These are phyloP conservation scores for Pichia occidentalis DNA, from an alignment of 805 yeast genomes.

Conservation along the genomic window DNA sequence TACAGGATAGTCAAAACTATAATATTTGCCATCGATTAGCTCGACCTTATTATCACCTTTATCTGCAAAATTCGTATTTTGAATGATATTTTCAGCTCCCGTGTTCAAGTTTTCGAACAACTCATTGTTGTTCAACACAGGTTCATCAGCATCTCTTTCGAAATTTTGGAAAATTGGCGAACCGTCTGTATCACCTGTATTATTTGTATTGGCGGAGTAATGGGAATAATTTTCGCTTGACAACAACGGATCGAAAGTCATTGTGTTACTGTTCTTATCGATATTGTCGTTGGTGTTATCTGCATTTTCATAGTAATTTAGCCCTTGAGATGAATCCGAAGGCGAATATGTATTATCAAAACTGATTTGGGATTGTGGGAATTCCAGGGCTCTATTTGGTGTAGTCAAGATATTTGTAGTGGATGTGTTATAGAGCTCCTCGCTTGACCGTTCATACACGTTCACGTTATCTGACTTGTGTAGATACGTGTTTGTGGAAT, in stretches of 20 bases:
- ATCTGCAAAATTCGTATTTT: constrained; percentile 21
- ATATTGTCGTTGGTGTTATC: neutral
- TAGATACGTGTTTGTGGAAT: neutral
- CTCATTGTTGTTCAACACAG: constrained; percentile 18
- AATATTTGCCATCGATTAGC: constrained; percentile 61
- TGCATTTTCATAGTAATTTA: constrained; percentile 2
- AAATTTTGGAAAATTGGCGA: constrained; percentile 20
- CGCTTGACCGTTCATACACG: constrained; percentile 6
- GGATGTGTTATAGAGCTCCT: constrained; percentile 1
- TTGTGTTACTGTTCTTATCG: constrained; percentile 1
- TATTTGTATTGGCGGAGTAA: neutral
- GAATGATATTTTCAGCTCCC: constrained; percentile 13
- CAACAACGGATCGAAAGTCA: no score
- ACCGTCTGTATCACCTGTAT: neutral
- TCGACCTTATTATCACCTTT: constrained; percentile 35
- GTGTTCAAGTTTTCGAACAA: constrained; percentile 12
- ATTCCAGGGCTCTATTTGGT: neutral
- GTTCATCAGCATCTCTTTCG: constrained; percentile 27
- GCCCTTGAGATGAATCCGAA: constrained; percentile 8
- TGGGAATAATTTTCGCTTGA: no score
- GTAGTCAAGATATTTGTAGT: constrained; percentile 5
- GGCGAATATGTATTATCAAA: constrained; percentile 12
- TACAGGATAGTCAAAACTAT: constrained; percentile 79
- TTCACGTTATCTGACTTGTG: neutral
- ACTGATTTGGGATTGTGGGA: constrained; percentile 1